Conservation (phyloP, 2,329 filamentous ascomycete genomes). For the Colletotrichum orbiculare region DNA sequence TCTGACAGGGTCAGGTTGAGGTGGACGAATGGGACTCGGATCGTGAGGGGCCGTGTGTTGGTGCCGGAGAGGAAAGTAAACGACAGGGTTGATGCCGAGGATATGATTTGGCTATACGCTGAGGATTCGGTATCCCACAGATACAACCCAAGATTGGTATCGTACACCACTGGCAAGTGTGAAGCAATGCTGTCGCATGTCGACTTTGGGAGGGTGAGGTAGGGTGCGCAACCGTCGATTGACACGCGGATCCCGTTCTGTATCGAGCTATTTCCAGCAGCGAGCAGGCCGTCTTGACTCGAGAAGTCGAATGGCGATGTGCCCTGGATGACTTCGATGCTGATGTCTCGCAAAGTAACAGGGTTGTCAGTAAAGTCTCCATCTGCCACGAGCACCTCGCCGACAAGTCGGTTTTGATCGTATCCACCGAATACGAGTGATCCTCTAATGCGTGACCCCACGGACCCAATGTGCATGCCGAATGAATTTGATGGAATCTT, state of each 20-base stretch:
- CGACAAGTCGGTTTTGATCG: conserved; percentile 52
- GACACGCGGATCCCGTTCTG: conserved; percentile 43
- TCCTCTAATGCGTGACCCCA: conserved; percentile 43
- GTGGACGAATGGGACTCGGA: conserved; percentile 44
- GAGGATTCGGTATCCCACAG: conserved; percentile 50
- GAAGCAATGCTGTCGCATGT: conserved; percentile 53
- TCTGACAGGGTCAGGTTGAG: conserved; percentile 51
- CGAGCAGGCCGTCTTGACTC: conserved; percentile 42
- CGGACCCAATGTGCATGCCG: conserved; percentile 55
- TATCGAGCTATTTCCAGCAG: conserved; percentile 42
- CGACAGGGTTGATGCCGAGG: conserved; percentile 52
- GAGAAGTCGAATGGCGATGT: conserved; percentile 51
- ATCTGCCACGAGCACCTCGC: conserved; percentile 43
- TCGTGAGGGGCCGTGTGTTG: conserved; percentile 41
- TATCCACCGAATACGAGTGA: conserved; percentile 55
- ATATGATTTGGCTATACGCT: conserved; percentile 50
- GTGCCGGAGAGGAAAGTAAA: conserved; percentile 51
- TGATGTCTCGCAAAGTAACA: conserved; percentile 50
- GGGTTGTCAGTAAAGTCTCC: conserved; percentile 38
- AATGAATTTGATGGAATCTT: conserved; percentile 52
- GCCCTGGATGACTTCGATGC: conserved; percentile 52
- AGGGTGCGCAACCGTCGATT: conserved; percentile 51
- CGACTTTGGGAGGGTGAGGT: conserved; percentile 51
- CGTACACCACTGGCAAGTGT: conserved; percentile 50
- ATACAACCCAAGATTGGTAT: conserved; percentile 51